Evolutionary conservation across 2,329 filamentous ascomycete species (phyloP).

Genomic region (Colletotrichum simmondsii): DNA sequence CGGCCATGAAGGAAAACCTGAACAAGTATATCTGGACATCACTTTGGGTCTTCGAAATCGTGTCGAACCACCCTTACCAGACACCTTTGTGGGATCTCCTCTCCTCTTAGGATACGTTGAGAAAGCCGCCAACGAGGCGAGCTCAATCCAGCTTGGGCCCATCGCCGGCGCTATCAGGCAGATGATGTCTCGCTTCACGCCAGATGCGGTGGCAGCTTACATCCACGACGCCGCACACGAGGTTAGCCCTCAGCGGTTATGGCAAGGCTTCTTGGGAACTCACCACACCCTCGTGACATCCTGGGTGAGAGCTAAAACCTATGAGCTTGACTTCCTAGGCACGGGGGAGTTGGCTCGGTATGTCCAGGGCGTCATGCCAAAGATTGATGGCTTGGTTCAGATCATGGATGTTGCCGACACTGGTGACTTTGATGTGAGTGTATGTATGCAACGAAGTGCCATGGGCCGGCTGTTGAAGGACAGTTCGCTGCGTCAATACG

Average conservation of each 20-base stretch:
- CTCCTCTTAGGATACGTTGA: slow-evolving; percentile 51
- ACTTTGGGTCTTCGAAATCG: slow-evolving; percentile 53
- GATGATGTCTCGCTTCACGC: slow-evolving; percentile 49
- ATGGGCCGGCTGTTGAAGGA: slow-evolving; percentile 43
- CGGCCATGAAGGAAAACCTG: slow-evolving; percentile 36
- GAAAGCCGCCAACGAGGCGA: slow-evolving; percentile 7
- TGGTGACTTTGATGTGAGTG: slow-evolving; percentile 46
- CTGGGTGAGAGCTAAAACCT: slow-evolving; percentile 51
- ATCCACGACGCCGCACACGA: slow-evolving; percentile 57
- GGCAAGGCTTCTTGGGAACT: slow-evolving; percentile 56
- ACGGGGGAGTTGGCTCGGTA: slow-evolving; percentile 42
- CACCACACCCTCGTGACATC: slow-evolving; percentile 55
- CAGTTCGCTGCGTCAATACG: slow-evolving; percentile 31
- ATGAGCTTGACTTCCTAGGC: slow-evolving; percentile 53
- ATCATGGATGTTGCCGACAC: slow-evolving; percentile 48
- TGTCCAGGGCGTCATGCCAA: slow-evolving; percentile 54
- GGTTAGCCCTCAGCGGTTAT: slow-evolving; percentile 56
- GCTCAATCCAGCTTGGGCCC: slow-evolving; percentile 14
- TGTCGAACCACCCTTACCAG: slow-evolving; percentile 50
- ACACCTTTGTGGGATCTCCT: slow-evolving; percentile 56
- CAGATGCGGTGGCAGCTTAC: slow-evolving; percentile 48
- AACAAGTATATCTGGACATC: slow-evolving; percentile 51
- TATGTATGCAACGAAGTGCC: slow-evolving; percentile 44
- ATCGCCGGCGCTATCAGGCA: slow-evolving; percentile 46
- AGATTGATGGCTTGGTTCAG: slow-evolving; percentile 53